Evolutionary conservation across 768 basidiomycete genomes (phyloP), one percentile per base, ranked within the genome.

Genomic region (Nidularia pulvinata): DNA sequence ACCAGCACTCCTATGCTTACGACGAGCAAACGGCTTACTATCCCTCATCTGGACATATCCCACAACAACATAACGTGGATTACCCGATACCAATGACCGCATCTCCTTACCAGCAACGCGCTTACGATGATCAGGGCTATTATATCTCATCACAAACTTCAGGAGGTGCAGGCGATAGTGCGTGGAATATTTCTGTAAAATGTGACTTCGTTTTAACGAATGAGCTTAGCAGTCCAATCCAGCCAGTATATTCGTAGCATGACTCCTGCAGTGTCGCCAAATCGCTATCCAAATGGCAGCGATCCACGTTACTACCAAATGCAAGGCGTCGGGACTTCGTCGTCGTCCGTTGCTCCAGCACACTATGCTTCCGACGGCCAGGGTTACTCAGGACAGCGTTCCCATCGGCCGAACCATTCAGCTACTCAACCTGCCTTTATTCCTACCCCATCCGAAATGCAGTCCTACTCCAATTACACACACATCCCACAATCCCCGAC

Each of bases 401-500:
- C 57, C 16, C 55, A 64, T 35, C 62, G 54, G 50, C 13, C 59
- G 39, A 46, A 48, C 6, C 60, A 62, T 2, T 57, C 65, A 22
- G n/a, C n/a, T n/a, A n/a, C n/a, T n/a, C n/a, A n/a, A n/a, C n/a
- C n/a, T n/a, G 62, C 7, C 11, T 82, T 81, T 58, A 77, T 81
- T 42, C 77, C 80, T 4, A 81, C 80, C 1, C 80, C 80, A 5
- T 77, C 77, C 3, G 77, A 82, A 48, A 55, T 74, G 5, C 70
- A 64, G 13, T 58, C 63, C 30, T 72, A 74, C 55, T 66, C 71
- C 3, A 66, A 60, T 13, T 58, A 71, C 48, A 48, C 62, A 50
- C 68, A 57, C 48, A 52, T 57, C 54, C 57, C 54, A 52, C 63
- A 55, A 43, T 59, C 58, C 3, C 60, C 63, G 2, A 57, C 59